Conservation (phyloP, 1,284 basidiomycete species). For the Vanrija sp. region DNA sequence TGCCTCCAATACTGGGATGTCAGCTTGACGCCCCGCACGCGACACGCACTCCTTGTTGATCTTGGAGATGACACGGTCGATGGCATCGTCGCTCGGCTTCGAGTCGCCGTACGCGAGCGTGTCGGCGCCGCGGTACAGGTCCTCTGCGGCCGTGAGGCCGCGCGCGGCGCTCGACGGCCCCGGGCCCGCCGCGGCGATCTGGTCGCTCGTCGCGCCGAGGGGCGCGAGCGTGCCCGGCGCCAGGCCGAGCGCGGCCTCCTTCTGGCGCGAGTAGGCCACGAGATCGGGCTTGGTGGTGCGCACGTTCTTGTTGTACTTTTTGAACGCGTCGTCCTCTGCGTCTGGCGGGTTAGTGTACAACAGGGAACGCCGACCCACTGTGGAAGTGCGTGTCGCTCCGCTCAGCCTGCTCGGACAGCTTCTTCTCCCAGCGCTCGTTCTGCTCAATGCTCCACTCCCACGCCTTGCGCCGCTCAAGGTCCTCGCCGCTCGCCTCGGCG, state of each 20-base stretch:
- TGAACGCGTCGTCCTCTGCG: constrained; percentile 79
- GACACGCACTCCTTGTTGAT: constrained; percentile 83
- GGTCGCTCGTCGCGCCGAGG: constrained; percentile 40
- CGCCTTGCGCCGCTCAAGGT: constrained; percentile 70
- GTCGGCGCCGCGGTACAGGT: constrained; percentile 83
- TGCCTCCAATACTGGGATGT: constrained; percentile 4
- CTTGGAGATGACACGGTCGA: constrained; percentile 86
- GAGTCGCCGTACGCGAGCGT: constrained; percentile 87
- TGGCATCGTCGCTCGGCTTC: constrained; percentile 88
- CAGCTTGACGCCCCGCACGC: neutral
- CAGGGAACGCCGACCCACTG: constrained; percentile 23
- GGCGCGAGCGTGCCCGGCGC: constrained; percentile 60
- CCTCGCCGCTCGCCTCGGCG: constrained; percentile 76
- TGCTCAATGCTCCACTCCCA: constrained; percentile 94
- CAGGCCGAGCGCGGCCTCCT: constrained; percentile 73
- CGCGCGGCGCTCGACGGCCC: constrained; percentile 13
- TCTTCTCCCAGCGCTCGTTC: constrained; percentile 91
- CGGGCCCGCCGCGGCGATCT: constrained; percentile 30
- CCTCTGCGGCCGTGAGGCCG: constrained; percentile 61
- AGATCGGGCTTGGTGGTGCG: constrained; percentile 82
- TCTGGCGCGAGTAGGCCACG: constrained; percentile 76
- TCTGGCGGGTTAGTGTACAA: constrained; percentile 54
- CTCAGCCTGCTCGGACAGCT: constrained; percentile 55
- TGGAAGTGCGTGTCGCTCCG: constrained; percentile 59
- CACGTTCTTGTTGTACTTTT: constrained; percentile 86